Conservation (phyloP, 2,329 filamentous ascomycete species). For the Mollisiaceae sp. region DNA sequence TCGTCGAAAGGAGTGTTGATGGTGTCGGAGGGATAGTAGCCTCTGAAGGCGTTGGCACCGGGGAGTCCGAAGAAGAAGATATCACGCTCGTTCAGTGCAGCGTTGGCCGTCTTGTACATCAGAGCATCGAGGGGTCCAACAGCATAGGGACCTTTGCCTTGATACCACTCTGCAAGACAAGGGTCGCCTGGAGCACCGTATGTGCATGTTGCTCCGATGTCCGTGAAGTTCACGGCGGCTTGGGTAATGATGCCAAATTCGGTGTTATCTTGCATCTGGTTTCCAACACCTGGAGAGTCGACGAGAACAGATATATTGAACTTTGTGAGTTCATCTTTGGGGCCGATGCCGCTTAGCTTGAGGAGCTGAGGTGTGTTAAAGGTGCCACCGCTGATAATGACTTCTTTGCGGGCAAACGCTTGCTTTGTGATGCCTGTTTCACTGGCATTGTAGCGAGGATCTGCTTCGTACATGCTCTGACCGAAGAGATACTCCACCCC, state of each 20-base stretch:
- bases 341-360: constrained; percentile 52
- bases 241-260: constrained; percentile 52
- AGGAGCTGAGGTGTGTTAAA: constrained; percentile 54
- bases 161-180: constrained; percentile 41
- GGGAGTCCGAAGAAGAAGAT: constrained; percentile 34
- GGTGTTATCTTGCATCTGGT: constrained; percentile 60
- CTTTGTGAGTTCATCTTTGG: constrained; percentile 44
- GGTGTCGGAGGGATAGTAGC: constrained; percentile 50
- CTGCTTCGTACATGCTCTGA: constrained; percentile 50
- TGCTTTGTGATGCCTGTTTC: constrained; percentile 34
- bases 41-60: constrained; percentile 40
- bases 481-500: constrained; percentile 51
- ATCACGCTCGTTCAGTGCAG: constrained; percentile 15
- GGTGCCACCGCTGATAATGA: constrained; percentile 54
- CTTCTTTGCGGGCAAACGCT: constrained; percentile 28
- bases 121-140: constrained; percentile 55
- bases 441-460: constrained; percentile 42
- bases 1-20: constrained; percentile 39
- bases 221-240: constrained; percentile 45
- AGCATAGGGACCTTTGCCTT: constrained; percentile 41
- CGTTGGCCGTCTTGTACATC: constrained; percentile 35
- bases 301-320: constrained; percentile 56
- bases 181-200: constrained; percentile 45
- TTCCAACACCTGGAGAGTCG: constrained; percentile 60
- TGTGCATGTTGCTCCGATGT: constrained; percentile 44